phyloP scores from a whole-genome alignment of 2,329 filamentous ascomycete species.

The Exutisphaerella laricina region DNA sequence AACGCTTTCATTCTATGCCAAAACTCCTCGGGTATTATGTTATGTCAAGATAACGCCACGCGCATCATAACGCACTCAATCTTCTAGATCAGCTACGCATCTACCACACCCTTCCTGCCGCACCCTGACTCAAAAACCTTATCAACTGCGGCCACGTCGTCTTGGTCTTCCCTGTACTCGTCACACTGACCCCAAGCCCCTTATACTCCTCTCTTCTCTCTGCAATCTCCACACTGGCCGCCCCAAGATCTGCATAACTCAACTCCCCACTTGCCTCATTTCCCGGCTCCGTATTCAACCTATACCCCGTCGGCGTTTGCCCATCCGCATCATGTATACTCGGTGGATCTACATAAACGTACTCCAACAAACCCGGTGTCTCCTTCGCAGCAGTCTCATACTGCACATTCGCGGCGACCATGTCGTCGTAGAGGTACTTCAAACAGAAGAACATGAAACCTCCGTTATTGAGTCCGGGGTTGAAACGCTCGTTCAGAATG shows the following conservation, averaged over 20 bases:
- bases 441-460: constrained; percentile 1
- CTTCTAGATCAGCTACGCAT: too few relatives aligned
- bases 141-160: constrained; percentile 81
- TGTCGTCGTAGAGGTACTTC: neutral
- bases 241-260: neutral
- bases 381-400: neutral
- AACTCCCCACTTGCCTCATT: constrained; percentile 2
- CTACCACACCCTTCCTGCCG: neutral
- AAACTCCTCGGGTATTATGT: too few relatives aligned
- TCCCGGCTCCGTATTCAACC: neutral
- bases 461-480: neutral
- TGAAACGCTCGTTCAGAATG: constrained; percentile 8
- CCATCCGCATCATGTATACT: constrained; percentile 1
- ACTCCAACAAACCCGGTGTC: neutral
- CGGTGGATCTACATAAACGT: neutral
- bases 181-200: constrained; percentile 42
- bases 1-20: too few relatives aligned
- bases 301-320: neutral
- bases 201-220: neutral
- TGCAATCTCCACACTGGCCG: neutral
- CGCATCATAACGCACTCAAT: too few relatives aligned
- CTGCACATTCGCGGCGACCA: neutral
- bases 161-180: constrained; percentile 88
- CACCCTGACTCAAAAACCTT: constrained; percentile 70
- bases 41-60: too few relatives aligned